A percentile compares a stretch with the other conserved stretches of the same genome.
phyloP scores from a whole-genome alignment of 257 asterid species.

The Fraxinus anomala region DNA sequence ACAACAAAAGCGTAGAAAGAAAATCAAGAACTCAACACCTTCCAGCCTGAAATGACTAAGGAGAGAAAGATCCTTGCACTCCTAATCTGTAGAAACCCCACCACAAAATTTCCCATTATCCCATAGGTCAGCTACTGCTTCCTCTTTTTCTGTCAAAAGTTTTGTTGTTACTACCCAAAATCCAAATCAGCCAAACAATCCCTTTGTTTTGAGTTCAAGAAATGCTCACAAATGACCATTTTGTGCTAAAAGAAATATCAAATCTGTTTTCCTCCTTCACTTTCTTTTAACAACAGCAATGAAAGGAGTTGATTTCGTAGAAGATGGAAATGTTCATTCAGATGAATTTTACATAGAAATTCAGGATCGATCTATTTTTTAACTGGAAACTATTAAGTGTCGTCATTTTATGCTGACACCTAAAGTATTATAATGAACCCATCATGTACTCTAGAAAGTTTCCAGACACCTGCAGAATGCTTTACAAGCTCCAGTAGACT shows the following conservation, averaged over 20 bases:
- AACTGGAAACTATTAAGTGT: not conserved
- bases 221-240: not conserved
- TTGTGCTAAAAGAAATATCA: not conserved
- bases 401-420: not conserved
- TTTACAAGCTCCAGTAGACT: not conserved
- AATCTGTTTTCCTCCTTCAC: not conserved
- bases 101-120: not conserved
- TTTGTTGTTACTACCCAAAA: not conserved
- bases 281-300: not conserved
- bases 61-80: not conserved
- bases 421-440: not conserved
- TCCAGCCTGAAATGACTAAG: not conserved
- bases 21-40: not conserved
- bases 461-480: not conserved
- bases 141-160: not conserved
- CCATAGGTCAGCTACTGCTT: not conserved
- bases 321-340: not conserved
- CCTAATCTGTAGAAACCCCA: not conserved
- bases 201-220: not conserved
- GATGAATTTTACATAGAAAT: not conserved
- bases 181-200: not conserved
- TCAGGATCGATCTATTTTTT: not conserved
- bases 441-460: not conserved
- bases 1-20: not conserved
- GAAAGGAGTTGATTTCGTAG: not conserved